These are phyloP conservation scores for Pseudogymnoascus pannorum DNA, from an alignment of 2,329 filamentous ascomycete genomes.

Conservation along the genomic window DNA sequence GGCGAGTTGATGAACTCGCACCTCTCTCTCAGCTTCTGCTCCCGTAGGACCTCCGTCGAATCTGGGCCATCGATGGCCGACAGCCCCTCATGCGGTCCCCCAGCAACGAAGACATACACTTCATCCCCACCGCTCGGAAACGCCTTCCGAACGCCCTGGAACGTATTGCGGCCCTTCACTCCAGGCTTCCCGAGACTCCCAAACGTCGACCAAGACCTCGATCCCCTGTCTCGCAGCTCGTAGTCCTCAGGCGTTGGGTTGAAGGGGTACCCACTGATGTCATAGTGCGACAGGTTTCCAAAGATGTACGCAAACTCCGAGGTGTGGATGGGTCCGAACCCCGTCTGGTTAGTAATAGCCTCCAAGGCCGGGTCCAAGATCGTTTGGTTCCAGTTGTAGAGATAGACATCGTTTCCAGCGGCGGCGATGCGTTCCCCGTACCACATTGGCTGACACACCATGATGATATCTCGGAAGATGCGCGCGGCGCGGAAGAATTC, in stretches of 20 bases:
- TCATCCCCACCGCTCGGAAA: conserved; percentile 24
- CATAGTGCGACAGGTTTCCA: conserved; percentile 39
- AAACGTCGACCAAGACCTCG: conserved; percentile 42
- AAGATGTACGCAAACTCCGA: conserved; percentile 48
- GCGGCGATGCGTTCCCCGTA: conserved; percentile 36
- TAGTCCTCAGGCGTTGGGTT: conserved; percentile 35
- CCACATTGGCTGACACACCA: conserved; percentile 40
- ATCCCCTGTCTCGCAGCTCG: conserved; percentile 33
- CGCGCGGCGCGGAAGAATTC: conserved; percentile 44
- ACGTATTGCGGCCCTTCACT: conserved; percentile 29
- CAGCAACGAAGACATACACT: conserved; percentile 36
- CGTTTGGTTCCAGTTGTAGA: conserved; percentile 48
- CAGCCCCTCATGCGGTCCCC: conserved; percentile 37
- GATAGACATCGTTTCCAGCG: conserved; percentile 36
- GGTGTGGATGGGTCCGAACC: conserved; percentile 42
- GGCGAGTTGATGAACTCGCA: conserved; percentile 35
- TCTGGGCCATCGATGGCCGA: conserved; percentile 32
- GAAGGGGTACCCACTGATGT: conserved; percentile 30
- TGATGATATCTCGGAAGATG: conserved; percentile 44
- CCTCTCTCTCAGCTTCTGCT: conserved; percentile 39
- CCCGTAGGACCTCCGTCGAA: conserved; percentile 17
- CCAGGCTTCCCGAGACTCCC: conserved; percentile 33
- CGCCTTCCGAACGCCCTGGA: conserved; percentile 36
- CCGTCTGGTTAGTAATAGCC: conserved; percentile 26
- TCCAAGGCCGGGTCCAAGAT: conserved; percentile 40